Base-by-base conservation (phyloP, 345 rosid species). In the Hibiscus syriacus region DNA sequence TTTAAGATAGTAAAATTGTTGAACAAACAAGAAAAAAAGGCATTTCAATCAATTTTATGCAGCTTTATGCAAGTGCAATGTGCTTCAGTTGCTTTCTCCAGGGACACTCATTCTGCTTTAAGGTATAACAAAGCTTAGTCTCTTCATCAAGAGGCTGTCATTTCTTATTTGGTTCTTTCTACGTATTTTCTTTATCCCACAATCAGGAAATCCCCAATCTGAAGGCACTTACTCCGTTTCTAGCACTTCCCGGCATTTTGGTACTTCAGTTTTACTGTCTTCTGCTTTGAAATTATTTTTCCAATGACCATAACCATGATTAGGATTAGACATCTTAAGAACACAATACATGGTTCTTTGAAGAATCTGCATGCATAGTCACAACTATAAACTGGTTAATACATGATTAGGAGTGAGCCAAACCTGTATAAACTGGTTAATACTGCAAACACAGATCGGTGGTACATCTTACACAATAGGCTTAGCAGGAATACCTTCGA, bases 61-160 rank as follows among this genome's bases (percentile, higher is more conserved):
- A 87, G 87, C 80, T 67, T 70, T 87, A 90, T 49, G 80, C 82
- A 10, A 17, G 68, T 45, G 88, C 86, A 74, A 22, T 74, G 73
- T 78, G 79, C 77, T 64, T 81, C 3, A 69, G 73, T 64, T 59
- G 61, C 45, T 57, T 73, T 52, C 70, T 83, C 27, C 27, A 75
- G 6, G 96, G 87, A 19, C 45, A 78, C 10, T 64, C 84, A 61
- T 89, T 87, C 72, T 59, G 72, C 38, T 50, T 84, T 5, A 75
- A 85, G 92, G 96, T 84, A 43, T 55, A 46, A 6, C 32, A 34
- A 22, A 54, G 19, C 45, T 46, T 3, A 58, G 3, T 17, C 17
- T 49, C 38, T 64, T n/a, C 56, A 22, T 53, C 56, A 53, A 22
- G 5, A 22, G 57, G 23, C 23, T 10, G 14, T 1, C 6, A 5